A percentile compares a stretch with the other conserved stretches of the same genome.
These are phyloP conservation scores for Posidonia oceanica DNA, from an alignment of 116 monocot genomes.

Conservation along the genomic window DNA sequence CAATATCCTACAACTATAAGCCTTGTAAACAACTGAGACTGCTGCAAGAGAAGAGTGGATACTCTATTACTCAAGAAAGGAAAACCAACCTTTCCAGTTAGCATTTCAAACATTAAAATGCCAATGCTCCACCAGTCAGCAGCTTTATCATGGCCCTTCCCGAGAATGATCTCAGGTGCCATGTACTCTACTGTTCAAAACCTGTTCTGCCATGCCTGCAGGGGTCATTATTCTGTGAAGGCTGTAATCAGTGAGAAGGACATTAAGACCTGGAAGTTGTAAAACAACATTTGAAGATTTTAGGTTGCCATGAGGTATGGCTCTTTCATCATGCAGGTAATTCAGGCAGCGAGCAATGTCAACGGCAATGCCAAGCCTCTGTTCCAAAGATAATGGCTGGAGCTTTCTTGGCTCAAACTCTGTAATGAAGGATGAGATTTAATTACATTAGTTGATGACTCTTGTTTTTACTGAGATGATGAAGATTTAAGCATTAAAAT, in stretches of 20 bases:
- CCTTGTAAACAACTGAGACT: too few species aligned
- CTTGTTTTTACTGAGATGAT: too few species aligned
- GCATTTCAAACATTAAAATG: constrained; percentile 93
- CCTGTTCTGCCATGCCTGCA: constrained; percentile 76
- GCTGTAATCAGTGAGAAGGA: constrained; percentile 65
- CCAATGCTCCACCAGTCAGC: constrained; percentile 99
- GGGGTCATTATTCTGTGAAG: constrained; percentile 68
- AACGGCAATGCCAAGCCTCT: constrained; percentile 42
- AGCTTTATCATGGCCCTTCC: constrained; percentile 95
- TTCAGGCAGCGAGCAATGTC: constrained; percentile 56
- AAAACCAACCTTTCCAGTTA: too few species aligned
- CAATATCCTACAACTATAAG: too few species aligned
- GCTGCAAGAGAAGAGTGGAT: too few species aligned
- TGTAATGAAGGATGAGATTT: constrained; percentile 6
- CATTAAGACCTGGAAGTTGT: constrained; percentile 18
- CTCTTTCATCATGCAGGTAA: constrained; percentile 59
- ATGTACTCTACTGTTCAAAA: constrained; percentile 91
- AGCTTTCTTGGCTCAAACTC: constrained; percentile 45
- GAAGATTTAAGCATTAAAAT: too few species aligned
- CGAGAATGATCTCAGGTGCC: constrained; percentile 94
- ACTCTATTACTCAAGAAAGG: too few species aligned
- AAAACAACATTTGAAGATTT: constrained; percentile 71
- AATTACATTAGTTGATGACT: too few species aligned
- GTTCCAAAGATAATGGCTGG: constrained; percentile 30
- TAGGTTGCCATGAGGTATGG: constrained; percentile 86